These are phyloP conservation scores for Quercus robur DNA, from an alignment of 306 rosid species.

Conservation along the genomic window DNA sequence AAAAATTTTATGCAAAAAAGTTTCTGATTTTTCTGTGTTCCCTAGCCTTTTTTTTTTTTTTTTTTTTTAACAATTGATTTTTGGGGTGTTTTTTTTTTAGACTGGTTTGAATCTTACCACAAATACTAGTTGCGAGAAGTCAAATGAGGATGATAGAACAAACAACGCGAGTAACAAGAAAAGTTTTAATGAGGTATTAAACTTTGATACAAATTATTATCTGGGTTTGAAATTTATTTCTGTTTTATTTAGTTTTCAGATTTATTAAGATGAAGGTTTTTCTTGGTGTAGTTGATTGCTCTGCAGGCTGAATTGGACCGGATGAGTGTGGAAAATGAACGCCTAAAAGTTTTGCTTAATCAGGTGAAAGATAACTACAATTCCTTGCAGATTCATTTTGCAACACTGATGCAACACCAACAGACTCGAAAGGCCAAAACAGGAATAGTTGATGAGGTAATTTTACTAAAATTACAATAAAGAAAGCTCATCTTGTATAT, in stretches of 20 bases:
- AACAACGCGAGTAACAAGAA: conserved; percentile 29
- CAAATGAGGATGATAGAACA: conserved; percentile 33
- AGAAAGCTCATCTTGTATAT: no score
- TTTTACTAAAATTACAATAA: background rate
- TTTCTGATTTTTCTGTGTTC: background rate
- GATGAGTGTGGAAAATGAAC: conserved; percentile 42
- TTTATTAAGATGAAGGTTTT: background rate
- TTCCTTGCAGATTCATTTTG: conserved; percentile 34
- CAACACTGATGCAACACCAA: conserved; percentile 23
- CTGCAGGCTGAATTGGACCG: conserved; percentile 44
- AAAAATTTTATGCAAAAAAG: conserved; percentile 9
- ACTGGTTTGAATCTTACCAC: conserved; percentile 55
- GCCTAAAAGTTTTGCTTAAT: conserved; percentile 40
- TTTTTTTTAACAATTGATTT: no score
- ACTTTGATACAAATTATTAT: background rate
- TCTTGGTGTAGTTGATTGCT: conserved; percentile 26
- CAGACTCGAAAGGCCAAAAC: background rate
- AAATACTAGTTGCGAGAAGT: conserved; percentile 28
- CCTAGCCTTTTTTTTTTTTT: background rate
- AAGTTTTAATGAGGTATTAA: conserved; percentile 13
- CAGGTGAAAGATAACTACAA: conserved; percentile 41
- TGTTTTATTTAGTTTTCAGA: background rate
- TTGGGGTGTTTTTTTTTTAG: conserved; percentile 19
- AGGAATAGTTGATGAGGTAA: conserved; percentile 14
- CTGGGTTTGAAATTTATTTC: background rate